Evolutionary conservation across 2,329 filamentous ascomycete species (phyloP).

Genomic region (Aspergillus nomiae): DNA sequence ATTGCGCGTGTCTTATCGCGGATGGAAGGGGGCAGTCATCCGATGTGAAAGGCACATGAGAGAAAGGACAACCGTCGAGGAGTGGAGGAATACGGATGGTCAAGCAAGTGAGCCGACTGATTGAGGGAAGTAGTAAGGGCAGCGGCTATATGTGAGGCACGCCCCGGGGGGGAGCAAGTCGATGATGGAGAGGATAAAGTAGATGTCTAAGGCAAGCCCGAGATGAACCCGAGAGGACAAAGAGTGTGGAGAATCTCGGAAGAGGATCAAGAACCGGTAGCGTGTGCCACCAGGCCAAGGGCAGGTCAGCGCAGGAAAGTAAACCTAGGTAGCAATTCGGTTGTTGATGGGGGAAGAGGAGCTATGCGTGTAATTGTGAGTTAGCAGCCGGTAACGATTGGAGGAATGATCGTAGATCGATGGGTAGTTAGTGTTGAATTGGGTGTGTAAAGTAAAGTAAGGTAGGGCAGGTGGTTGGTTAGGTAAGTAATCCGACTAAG

Average conservation of each 20-base stretch:
- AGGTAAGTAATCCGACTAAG: slow-evolving; percentile 9
- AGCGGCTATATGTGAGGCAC: slow-evolving; percentile 1
- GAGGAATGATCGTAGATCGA: slow-evolving; percentile 14
- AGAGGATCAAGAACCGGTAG: slow-evolving; percentile 19
- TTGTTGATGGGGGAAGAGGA: slow-evolving; percentile 3
- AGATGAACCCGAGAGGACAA: slow-evolving; percentile 26
- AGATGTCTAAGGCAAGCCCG: slow-evolving; percentile 23
- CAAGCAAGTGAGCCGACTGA: background rate
- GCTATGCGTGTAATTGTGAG: slow-evolving; percentile 4
- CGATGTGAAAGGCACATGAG: slow-evolving; percentile 39
- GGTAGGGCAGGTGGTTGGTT: slow-evolving; percentile 12
- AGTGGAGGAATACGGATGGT: slow-evolving; percentile 10
- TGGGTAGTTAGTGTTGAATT: slow-evolving; percentile 10
- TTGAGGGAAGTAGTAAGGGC: background rate
- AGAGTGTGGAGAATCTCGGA: slow-evolving; percentile 29
- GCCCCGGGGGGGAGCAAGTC: slow-evolving; percentile 15
- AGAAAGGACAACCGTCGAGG: slow-evolving; percentile 14
- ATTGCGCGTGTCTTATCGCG: slow-evolving; percentile 32
- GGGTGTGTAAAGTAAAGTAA: slow-evolving; percentile 7
- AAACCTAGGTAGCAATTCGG: slow-evolving; percentile 5
- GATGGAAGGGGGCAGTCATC: slow-evolving; percentile 28
- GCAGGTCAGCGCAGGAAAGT: slow-evolving; percentile 9
- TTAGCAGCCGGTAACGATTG: slow-evolving; percentile 17
- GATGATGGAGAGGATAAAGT: slow-evolving; percentile 19
- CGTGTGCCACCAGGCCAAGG: slow-evolving; percentile 10